Conservation (phyloP, 2,329 filamentous ascomycete species). For the Penicillium sp. region DNA sequence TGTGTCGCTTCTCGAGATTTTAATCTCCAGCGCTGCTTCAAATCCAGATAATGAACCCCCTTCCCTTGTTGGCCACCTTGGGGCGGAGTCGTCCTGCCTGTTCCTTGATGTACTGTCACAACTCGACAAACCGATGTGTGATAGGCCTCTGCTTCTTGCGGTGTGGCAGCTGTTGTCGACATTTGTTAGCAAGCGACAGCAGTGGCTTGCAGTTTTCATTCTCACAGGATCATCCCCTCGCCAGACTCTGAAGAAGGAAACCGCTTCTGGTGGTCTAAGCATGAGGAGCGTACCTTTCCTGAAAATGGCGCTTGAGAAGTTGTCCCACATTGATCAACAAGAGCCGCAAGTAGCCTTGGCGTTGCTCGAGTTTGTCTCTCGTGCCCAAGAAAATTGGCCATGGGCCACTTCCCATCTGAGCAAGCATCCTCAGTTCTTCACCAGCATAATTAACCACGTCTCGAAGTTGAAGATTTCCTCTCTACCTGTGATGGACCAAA, state of each 20-base stretch:
- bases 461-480: slow-evolving; percentile 56
- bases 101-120: slow-evolving; percentile 77
- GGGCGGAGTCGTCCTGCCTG: slow-evolving; percentile 74
- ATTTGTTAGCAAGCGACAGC: slow-evolving; percentile 83
- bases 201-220: slow-evolving; percentile 93
- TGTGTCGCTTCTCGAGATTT: slow-evolving; percentile 66
- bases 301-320: slow-evolving; percentile 66
- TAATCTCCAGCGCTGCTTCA: slow-evolving; percentile 68
- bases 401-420: slow-evolving; percentile 83
- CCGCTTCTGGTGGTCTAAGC: slow-evolving; percentile 48
- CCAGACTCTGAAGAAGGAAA: slow-evolving; percentile 60
- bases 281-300: slow-evolving; percentile 65
- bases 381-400: slow-evolving; percentile 91
- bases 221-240: slow-evolving; percentile 84
- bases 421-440: slow-evolving; percentile 70
- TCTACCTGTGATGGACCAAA: slow-evolving; percentile 45
- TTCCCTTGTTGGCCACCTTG: slow-evolving; percentile 89
- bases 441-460: slow-evolving; percentile 68
- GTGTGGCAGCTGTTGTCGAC: slow-evolving; percentile 86
- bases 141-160: slow-evolving; percentile 61
- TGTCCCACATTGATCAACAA: slow-evolving; percentile 64
- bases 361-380: slow-evolving; percentile 81
- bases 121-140: slow-evolving; percentile 71
- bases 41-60: slow-evolving; percentile 68
- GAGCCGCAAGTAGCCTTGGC: slow-evolving; percentile 66